Conservation (phyloP, 768 basidiomycete genomes). For the Xerocomellus amylosporus region DNA sequence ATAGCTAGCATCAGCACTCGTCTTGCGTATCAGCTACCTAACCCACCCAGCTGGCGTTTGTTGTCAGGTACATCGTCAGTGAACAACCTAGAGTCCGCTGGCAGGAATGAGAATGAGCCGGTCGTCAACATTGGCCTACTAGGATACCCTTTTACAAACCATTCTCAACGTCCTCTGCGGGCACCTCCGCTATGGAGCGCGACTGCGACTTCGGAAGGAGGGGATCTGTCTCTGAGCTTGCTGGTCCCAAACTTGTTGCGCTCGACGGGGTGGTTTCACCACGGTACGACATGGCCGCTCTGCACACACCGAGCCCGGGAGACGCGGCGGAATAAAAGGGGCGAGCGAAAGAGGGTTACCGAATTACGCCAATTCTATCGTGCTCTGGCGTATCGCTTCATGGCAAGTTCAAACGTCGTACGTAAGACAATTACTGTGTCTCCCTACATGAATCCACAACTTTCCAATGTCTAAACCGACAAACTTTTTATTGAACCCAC, state of each 20-base stretch:
- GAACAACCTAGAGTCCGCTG: slow-evolving; percentile 6
- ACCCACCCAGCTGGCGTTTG: slow-evolving; percentile 52
- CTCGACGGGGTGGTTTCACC: not conserved
- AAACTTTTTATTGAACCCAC: too few relatives aligned
- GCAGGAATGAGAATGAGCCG: not conserved
- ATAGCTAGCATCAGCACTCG: not conserved
- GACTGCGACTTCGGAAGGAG: slow-evolving; percentile 11
- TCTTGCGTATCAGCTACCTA: not conserved
- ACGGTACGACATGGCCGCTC: slow-evolving; percentile 3
- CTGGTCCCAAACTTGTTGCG: not conserved
- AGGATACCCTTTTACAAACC: slow-evolving; percentile 10
- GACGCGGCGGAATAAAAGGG: not conserved
- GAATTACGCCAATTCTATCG: too few relatives aligned
- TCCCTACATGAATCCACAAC: too few relatives aligned
- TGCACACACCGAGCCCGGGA: too few relatives aligned
- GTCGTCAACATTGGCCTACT: not conserved
- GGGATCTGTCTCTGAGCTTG: slow-evolving; percentile 21
- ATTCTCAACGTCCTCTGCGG: slow-evolving; percentile 5
- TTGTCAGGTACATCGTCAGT: slow-evolving; percentile 47
- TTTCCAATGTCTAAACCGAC: too few relatives aligned
- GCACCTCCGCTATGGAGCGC: not conserved
- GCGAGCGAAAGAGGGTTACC: not conserved
- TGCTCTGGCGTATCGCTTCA: too few relatives aligned
- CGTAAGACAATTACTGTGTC: too few relatives aligned
- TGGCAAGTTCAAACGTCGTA: too few relatives aligned